Evolutionary conservation across 805 yeast genomes (phyloP), one percentile per base, ranked within the genome.

Genomic region (Kurtzmaniella fragi): DNA sequence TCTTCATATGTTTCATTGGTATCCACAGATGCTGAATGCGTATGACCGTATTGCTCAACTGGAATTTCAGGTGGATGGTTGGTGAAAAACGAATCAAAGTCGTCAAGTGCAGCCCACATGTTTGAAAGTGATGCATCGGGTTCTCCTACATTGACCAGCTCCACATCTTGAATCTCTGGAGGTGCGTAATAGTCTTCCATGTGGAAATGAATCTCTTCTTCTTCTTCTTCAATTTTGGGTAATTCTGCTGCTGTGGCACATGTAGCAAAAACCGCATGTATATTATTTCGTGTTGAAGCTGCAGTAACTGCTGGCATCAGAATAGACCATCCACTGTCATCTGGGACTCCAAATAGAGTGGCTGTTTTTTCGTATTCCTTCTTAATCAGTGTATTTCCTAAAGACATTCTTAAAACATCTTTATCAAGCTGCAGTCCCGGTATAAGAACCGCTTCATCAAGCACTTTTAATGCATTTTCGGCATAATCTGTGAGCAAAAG

Each of bases 281-380:
- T 95, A 53, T 93, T 93, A 55, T 86, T 87, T 47, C 97, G 70
- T 1, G 98, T 86, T 12, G 85, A 77, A 0, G 95, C 84, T 0
- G 96, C 88, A 1, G 93, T 82, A 32, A 88, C 79, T 0, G 91
- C 86, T 2, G 99, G 96, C 91, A 86, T 84, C 2, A 98, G 95
- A 36, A 95, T 80, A 0, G 96, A 82, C 99, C 99, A 93, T 1
- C 99, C 99, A 52, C 84, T 80, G 10, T 86, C 95, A 44, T 85
- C 91, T 0, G 99, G 98, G 17, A 91, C 81, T 12, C 99, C 99
- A 65, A 89, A 95, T 40, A 93, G 66, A 0, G 97, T 88, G 0
- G 93, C 89, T 2, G 93, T 82, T 48, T 78, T 81, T 47, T 85
- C 96, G 54, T 83, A 84, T 46, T 86, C 95, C 46, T 83, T 85